These are phyloP conservation scores for Podila clonocystis DNA, from an alignment of 192 early-diverging fungal genomes.

Conservation along the genomic window DNA sequence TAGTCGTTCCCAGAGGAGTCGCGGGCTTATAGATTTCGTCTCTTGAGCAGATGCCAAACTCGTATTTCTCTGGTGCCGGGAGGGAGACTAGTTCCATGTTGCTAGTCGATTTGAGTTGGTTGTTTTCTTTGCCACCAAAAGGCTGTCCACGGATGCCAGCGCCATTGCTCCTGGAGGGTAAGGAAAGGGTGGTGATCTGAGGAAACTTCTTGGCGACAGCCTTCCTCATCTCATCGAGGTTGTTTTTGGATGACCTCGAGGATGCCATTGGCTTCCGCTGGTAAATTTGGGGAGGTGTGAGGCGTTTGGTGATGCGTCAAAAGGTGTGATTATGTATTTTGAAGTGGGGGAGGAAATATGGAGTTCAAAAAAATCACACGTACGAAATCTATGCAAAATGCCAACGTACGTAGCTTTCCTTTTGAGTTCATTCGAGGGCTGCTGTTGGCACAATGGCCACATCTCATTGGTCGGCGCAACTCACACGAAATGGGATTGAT, in stretches of 20 bases:
- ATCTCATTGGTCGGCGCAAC: constrained; percentile 3
- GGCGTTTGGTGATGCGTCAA: background rate
- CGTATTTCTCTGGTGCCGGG: constrained; percentile 19
- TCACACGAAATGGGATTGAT: background rate
- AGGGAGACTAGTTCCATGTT: constrained; percentile 24
- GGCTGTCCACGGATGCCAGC: background rate
- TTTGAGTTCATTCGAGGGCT: too few relatives aligned
- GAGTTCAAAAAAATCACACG: too few relatives aligned
- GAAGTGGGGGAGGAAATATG: background rate
- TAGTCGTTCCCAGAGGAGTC: background rate
- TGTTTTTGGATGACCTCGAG: constrained; percentile 27
- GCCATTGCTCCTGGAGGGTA: background rate
- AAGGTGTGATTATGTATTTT: background rate
- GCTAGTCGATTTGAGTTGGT: background rate
- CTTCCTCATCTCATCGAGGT: constrained; percentile 36
- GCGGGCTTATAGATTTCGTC: constrained; percentile 11
- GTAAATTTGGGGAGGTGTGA: background rate
- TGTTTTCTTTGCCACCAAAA: constrained; percentile 27
- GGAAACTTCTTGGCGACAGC: constrained; percentile 37
- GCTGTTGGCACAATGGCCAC: constrained; percentile 2
- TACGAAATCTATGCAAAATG: too few relatives aligned
- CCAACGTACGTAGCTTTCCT: too few relatives aligned
- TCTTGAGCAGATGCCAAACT: constrained; percentile 25
- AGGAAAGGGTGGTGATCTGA: constrained; percentile 14
- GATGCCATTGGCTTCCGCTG: constrained; percentile 20